Percentiles rank a stretch among this genome's conserved stretches.
Conservation (phyloP, 345 rosid species). For the Aegle marmelos region DNA sequence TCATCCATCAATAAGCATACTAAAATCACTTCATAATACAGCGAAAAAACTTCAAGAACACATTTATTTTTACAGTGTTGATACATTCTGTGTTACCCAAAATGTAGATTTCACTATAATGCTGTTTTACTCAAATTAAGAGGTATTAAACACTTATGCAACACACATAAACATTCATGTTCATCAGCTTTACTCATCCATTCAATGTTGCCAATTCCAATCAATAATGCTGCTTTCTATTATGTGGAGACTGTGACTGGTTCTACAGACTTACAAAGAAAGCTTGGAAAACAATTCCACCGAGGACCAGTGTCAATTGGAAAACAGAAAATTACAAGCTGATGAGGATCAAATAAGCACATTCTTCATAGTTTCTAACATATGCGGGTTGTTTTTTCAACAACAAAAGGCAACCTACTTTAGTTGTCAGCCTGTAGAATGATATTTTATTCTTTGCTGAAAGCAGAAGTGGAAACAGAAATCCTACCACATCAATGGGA, state of each 20-base stretch:
- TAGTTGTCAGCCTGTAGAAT: neutral
- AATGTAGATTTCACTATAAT: neutral
- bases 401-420: neutral
- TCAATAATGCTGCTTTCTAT: neutral
- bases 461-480: conserved; percentile 14
- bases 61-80: neutral
- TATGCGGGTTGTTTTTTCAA: neutral
- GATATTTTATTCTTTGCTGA: neutral
- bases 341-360: neutral
- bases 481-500: conserved; percentile 85
- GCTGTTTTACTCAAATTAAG: too few relatives aligned
- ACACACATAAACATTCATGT: neutral
- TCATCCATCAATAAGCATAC: neutral
- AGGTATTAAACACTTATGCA: neutral
- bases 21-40: neutral
- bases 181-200: neutral
- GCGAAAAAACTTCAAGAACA: neutral
- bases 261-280: neutral
- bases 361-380: neutral
- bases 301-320: neutral
- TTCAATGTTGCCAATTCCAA: neutral
- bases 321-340: neutral
- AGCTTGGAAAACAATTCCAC: conserved; percentile 1
- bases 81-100: neutral
- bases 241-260: neutral